Conservation (phyloP, 2,329 filamentous ascomycete species). For the Aspergillus pseudoviridinutans region DNA sequence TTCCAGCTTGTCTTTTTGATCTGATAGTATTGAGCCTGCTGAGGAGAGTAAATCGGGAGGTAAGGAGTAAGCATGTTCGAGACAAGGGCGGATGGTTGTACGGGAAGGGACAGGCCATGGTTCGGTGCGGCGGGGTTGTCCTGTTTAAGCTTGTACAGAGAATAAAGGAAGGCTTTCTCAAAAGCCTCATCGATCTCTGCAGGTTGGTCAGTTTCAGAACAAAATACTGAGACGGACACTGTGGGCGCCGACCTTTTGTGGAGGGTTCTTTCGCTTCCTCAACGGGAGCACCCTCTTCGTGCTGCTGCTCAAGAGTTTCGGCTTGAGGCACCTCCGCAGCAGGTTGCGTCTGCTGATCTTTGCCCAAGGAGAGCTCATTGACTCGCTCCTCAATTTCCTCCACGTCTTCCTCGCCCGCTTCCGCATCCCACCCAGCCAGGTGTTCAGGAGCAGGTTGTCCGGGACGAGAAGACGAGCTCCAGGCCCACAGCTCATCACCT, state of each 20-base stretch:
- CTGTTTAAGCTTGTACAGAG: conserved; percentile 57
- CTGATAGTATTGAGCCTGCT: conserved; percentile 55
- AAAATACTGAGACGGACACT: background rate
- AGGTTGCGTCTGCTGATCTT: conserved; percentile 12
- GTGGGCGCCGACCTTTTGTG: conserved; percentile 47
- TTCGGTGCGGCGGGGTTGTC: conserved; percentile 50
- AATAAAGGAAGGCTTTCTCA: conserved; percentile 60
- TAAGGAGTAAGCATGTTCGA: conserved; percentile 63
- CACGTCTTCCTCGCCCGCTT: conserved; percentile 26
- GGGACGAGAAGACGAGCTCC: conserved; percentile 53
- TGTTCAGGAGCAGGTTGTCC: conserved; percentile 52
- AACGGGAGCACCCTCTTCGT: conserved; percentile 30
- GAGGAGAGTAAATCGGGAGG: conserved; percentile 55
- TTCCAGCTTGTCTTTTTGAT: conserved; percentile 71
- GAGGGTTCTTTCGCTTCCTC: conserved; percentile 51
- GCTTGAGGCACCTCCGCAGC: conserved; percentile 11
- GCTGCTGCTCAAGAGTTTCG: conserved; percentile 24
- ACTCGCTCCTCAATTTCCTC: conserved; percentile 43
- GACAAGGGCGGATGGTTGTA: conserved; percentile 62
- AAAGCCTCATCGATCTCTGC: conserved; percentile 66
- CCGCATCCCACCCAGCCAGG: conserved; percentile 49
- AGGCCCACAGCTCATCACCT: conserved; percentile 66
- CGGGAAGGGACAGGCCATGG: conserved; percentile 57
- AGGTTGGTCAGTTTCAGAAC: conserved; percentile 10
- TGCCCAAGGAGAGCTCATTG: conserved; percentile 36